Evolutionary conservation across 1,284 basidiomycete genomes (phyloP).

Genomic region (Naganishia liquefaciens): DNA sequence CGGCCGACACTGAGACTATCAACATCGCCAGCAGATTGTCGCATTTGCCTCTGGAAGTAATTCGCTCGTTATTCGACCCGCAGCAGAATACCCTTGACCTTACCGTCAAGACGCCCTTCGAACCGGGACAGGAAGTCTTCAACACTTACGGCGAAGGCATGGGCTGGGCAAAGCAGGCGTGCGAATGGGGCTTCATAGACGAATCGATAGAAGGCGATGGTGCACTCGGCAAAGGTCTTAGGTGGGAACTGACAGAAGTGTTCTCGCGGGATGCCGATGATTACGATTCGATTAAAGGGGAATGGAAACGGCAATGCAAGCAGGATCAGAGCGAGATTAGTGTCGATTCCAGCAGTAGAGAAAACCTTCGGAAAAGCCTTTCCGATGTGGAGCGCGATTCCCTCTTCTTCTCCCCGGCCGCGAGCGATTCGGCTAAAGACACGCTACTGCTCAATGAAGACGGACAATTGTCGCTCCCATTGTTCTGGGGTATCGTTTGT

Average conservation of each 20-base stretch:
- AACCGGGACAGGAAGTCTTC: conserved; percentile 66
- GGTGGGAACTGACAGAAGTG: conserved; percentile 40
- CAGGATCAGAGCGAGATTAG: background rate
- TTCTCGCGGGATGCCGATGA: conserved; percentile 31
- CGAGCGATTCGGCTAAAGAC: conserved; percentile 13
- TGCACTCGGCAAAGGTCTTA: conserved; percentile 40
- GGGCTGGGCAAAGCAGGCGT: conserved; percentile 68
- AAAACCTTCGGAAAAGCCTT: background rate
- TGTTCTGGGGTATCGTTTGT: conserved; percentile 18
- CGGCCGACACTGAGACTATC: background rate
- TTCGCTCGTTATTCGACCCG: conserved; percentile 24
- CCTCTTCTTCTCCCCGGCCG: conserved; percentile 9
- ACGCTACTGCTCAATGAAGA: conserved; percentile 27
- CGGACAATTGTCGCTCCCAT: conserved; percentile 25
- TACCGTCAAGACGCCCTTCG: conserved; percentile 44
- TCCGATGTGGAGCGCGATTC: conserved; percentile 6
- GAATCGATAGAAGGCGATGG: conserved; percentile 15
- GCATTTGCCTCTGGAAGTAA: conserved; percentile 38
- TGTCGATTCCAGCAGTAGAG: background rate
- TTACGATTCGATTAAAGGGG: conserved; percentile 20
- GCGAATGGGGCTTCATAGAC: conserved; percentile 69
- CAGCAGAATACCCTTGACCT: conserved; percentile 29
- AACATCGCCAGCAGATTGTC: conserved; percentile 37
- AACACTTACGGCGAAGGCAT: conserved; percentile 78
- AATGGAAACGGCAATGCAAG: conserved; percentile 27